Evolutionary conservation across 176 grass and related monocot genomes (phyloP), one percentile per base, ranked within the genome.

Genomic region (Eragrostis nindensis): DNA sequence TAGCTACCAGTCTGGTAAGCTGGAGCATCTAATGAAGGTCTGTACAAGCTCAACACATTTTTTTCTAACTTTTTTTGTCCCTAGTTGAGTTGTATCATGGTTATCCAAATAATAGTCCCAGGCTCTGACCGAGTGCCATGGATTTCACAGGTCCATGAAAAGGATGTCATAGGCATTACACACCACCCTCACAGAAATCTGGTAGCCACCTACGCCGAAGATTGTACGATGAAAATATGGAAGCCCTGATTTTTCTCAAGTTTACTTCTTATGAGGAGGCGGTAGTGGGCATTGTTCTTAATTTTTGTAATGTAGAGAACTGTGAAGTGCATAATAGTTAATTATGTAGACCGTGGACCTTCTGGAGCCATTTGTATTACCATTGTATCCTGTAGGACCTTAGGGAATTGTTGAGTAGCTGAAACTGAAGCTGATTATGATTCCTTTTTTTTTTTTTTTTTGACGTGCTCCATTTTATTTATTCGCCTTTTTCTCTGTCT

Each of bases 1-100:
- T 88, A 96, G 97, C 41, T 55, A 90, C 55, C 97, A 95, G 36
- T 95, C 97, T 22, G 89, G 97, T 62, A 99, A 99, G 77, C 91
- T 99, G 63, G 97, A 99, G 63, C 93, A 99, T 93, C 88, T 93
- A 81, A 90, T 99, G 91, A 93, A 99, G 97, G 97, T 99, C 36
- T 80, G 86, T 71, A 74, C 70, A 43, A 59, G 42, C 42, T 56
- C 5, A 67, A 10, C 48, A 68, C 76, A 12, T 11, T 25, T 83
- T 19, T 73, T 41, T 32, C 54, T 36, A 7, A 12, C 52, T 52
- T 29, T 26, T 24, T 24, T 14, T 67, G 19, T 83, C 27, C 26
- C 36, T 66, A 13, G 16, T 48, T 43, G n/a, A 73, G 16, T 2
- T 41, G 6, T 71, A 36, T 11, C 36, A 13, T 60, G n/a, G 49